Percentiles rank a stretch among this genome's conserved stretches.
These are phyloP conservation scores for Cystobasidium pallidum DNA, from an alignment of 1,284 basidiomycete genomes.

Conservation along the genomic window DNA sequence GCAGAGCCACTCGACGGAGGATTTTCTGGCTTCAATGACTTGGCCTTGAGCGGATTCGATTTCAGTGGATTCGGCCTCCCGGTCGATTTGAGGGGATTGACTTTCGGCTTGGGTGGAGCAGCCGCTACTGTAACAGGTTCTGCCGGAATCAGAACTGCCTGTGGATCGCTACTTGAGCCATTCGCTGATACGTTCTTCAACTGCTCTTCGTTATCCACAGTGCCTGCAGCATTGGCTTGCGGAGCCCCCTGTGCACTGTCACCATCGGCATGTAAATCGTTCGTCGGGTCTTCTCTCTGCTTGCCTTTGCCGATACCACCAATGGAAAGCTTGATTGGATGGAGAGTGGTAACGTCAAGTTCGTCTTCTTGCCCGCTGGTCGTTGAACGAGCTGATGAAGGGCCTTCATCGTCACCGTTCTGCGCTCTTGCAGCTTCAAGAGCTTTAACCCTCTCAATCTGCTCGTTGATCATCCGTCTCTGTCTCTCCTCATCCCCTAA, in stretches of 20 bases:
- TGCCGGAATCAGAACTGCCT: conserved; percentile 40
- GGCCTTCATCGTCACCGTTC: conserved; percentile 49
- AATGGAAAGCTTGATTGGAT: conserved; percentile 73
- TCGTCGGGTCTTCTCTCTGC: conserved; percentile 53
- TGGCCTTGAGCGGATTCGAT: conserved; percentile 64
- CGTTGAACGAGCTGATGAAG: conserved; percentile 42
- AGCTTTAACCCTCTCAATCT: conserved; percentile 79
- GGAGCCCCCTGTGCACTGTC: conserved; percentile 45
- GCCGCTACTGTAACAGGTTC: conserved; percentile 51
- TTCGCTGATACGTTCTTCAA: conserved; percentile 41
- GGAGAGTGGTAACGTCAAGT: conserved; percentile 67
- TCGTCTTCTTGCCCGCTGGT: conserved; percentile 47
- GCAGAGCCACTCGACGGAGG: conserved; percentile 55
- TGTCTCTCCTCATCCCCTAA: conserved; percentile 94
- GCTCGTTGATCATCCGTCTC: conserved; percentile 84
- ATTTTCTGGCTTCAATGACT: conserved; percentile 55
- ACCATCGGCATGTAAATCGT: conserved; percentile 43
- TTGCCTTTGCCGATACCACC: conserved; percentile 60
- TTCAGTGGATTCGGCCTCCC: conserved; percentile 49
- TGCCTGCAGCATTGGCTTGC: conserved; percentile 50
- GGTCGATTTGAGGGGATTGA: conserved; percentile 61
- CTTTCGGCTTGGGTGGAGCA: conserved; percentile 58
- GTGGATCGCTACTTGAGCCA: conserved; percentile 34
- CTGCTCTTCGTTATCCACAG: conserved; percentile 51
- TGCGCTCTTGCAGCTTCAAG: conserved; percentile 56